phyloP scores from a whole-genome alignment of 1,139 yeast genomes.

The Lodderomyces theae region DNA sequence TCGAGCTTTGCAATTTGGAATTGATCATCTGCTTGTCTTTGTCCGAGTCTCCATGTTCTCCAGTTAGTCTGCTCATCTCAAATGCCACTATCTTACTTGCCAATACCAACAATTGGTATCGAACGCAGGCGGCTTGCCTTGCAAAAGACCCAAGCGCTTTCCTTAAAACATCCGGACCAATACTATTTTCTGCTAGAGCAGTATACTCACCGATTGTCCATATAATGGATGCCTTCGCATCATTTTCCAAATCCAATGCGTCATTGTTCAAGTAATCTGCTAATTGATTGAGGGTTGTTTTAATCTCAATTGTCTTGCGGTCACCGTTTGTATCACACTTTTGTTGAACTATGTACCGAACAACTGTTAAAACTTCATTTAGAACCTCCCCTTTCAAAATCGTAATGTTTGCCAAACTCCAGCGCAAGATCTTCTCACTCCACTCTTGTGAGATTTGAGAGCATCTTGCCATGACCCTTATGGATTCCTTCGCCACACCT shows the following conservation, averaged over 20 bases:
- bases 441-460: constrained; percentile 37
- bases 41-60: constrained; percentile 19
- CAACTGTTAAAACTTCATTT: constrained; percentile 62
- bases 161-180: constrained; percentile 80
- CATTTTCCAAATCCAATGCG: constrained; percentile 30
- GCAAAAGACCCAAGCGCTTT: constrained; percentile 54
- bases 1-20: constrained; percentile 24
- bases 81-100: constrained; percentile 71
- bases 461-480: constrained; percentile 59
- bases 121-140: constrained; percentile 54
- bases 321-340: constrained; percentile 22
- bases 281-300: constrained; percentile 37
- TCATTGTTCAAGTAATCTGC: constrained; percentile 30
- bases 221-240: constrained; percentile 78
- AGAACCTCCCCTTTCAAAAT: constrained; percentile 35
- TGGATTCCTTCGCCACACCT: constrained; percentile 49
- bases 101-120: constrained; percentile 68
- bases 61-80: constrained; percentile 40
- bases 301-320: constrained; percentile 26
- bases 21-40: constrained; percentile 16
- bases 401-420: constrained; percentile 39
- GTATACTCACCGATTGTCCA: constrained; percentile 91
- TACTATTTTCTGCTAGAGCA: constrained; percentile 32
- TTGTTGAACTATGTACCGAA: constrained; percentile 71
- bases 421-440: constrained; percentile 34